A percentile compares a stretch with the other conserved stretches of the same genome.
Conservation (phyloP, 148 eudicot genomes). For the Dianthus caryophyllus region DNA sequence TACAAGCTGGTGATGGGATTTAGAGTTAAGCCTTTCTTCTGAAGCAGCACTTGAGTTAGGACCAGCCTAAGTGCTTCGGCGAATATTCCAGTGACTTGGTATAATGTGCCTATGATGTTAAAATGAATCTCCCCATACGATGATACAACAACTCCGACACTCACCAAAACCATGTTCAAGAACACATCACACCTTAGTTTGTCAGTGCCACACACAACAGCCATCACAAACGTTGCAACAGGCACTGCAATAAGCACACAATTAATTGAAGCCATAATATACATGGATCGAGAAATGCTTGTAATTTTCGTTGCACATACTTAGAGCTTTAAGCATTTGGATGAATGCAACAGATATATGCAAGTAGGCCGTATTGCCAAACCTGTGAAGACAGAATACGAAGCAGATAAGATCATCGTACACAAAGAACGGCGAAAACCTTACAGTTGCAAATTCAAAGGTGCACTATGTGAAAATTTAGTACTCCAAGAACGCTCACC, state of each 20-base stretch:
- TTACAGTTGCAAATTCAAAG: background rate
- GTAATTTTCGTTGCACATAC: conserved; percentile 33
- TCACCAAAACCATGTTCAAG: conserved; percentile 79
- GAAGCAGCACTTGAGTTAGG: conserved; percentile 82
- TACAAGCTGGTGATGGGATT: conserved; percentile 87
- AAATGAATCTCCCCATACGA: conserved; percentile 87
- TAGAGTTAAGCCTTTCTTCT: conserved; percentile 75
- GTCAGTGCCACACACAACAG: conserved; percentile 84
- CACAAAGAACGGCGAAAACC: background rate
- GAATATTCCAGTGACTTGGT: conserved; percentile 79
- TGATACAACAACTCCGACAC: conserved; percentile 79
- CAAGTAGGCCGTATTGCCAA: conserved; percentile 85
- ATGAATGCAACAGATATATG: conserved; percentile 86
- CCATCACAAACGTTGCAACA: conserved; percentile 86
- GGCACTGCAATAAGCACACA: conserved; percentile 56
- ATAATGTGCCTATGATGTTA: conserved; percentile 71
- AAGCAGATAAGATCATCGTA: background rate
- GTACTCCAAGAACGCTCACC: conserved; percentile 44
- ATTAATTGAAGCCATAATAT: conserved; percentile 21
- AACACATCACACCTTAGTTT: conserved; percentile 72
- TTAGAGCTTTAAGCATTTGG: conserved; percentile 90
- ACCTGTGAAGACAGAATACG: conserved; percentile 41
- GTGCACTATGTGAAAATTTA: background rate
- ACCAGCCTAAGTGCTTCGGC: conserved; percentile 87
- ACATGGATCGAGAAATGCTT: background rate